Base-by-base conservation (phyloP, 257 asterid species). In the Solanum chmielewskii region DNA sequence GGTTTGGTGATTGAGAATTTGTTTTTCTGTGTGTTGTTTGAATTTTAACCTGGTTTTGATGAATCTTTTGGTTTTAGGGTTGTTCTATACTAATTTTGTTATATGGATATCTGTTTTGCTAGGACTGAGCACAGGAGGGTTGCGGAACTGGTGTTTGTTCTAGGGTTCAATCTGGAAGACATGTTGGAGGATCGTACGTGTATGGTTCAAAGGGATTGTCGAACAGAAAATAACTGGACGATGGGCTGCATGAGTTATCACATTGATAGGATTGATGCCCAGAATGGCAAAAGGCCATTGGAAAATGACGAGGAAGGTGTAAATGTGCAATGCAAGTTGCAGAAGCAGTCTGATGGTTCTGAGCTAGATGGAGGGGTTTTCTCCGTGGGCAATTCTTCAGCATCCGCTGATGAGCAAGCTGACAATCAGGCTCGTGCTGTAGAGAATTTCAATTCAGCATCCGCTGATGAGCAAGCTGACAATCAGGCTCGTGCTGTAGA, bases 111-210 rank as follows among this genome's bases (percentile, higher is more conserved):
- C 85, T 18, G 87, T 86, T 52, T 52, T 75, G 75, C 83, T 90
- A 84, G 18, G 90, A 82, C 78, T 86, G 77, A 86, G 83, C 83
- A 64, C 59, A 81, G 86, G 25, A 82, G 76, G 82, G 85, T 16
- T 62, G 84, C 42, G 52, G 87, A 49, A 83, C 70, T 85, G 83
- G 85, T 56, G 83, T 87, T 87, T 87, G 90, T 86, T 84, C 87
- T 87, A 88, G 89, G 88, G 60, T 89, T 90, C 92, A 83, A 73
- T 89, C 90, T 42, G 80, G 90, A 90, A 87, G 96, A 89, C 60
- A 95, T 97, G 99, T 91, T 97, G 91, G 98, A 95, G 87, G 97
- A 94, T 37, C 90, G 93, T 85, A 85, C 96, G 86, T 94, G 94
- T 90, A 88, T 94, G 92, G 93, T 94, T 84, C 89, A 98, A 16